A percentile compares a stretch with the other conserved stretches of the same genome.
These are phyloP conservation scores for Penicillium paradoxum DNA, from an alignment of 495 filamentous ascomycete species.

Conservation along the genomic window DNA sequence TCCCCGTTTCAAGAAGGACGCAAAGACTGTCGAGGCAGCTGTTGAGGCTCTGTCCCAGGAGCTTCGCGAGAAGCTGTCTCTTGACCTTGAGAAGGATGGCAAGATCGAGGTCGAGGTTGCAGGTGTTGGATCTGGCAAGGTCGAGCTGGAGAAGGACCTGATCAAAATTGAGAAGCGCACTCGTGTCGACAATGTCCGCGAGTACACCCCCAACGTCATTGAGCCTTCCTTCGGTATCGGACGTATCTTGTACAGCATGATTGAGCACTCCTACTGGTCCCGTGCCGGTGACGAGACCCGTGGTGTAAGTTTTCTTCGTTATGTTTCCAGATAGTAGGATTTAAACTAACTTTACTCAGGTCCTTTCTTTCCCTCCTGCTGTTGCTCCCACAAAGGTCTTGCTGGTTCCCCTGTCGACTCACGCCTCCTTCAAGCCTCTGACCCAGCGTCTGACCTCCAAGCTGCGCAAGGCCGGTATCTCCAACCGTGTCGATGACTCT, in stretches of 20 bases:
- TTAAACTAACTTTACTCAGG: constrained; percentile 31
- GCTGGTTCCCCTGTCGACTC: constrained; percentile 58
- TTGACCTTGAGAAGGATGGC: constrained; percentile 59
- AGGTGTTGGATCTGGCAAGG: constrained; percentile 57
- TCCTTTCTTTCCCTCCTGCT: constrained; percentile 61
- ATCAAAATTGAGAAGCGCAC: constrained; percentile 67
- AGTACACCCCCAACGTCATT: constrained; percentile 80
- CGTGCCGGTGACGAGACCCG: constrained; percentile 59
- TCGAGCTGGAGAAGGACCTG: constrained; percentile 66
- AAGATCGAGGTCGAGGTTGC: constrained; percentile 64
- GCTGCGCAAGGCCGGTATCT: constrained; percentile 54
- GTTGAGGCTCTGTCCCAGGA: constrained; percentile 64
- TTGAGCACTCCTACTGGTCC: constrained; percentile 78
- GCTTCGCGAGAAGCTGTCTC: constrained; percentile 61
- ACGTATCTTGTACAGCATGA: constrained; percentile 69
- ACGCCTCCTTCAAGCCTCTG: constrained; percentile 55
- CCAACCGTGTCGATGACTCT: constrained; percentile 61
- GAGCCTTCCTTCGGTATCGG: constrained; percentile 85
- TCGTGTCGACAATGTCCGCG: constrained; percentile 61
- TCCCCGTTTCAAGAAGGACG: constrained; percentile 75
- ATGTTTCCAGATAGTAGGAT: background rate
- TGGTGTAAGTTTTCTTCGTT: constrained; percentile 46
- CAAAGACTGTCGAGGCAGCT: constrained; percentile 65
- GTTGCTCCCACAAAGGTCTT: constrained; percentile 67
- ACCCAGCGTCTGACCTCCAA: constrained; percentile 46